Evolutionary conservation across 495 filamentous ascomycete genomes (phyloP).

Genomic region (Cenococcum geophilum): DNA sequence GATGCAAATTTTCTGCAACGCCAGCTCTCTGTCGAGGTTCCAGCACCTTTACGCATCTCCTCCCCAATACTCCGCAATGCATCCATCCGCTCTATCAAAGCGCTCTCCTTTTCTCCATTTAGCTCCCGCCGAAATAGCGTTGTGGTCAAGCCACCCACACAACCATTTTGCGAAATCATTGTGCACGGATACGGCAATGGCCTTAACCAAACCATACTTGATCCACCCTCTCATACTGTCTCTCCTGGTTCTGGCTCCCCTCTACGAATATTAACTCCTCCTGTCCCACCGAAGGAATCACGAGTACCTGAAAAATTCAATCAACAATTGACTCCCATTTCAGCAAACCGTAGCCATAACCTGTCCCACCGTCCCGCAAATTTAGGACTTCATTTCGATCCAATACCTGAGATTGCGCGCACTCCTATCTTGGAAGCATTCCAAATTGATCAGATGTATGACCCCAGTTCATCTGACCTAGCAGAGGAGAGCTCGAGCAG

Average conservation of each 20-base stretch:
- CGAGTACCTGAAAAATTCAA: background rate
- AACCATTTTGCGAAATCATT: slow-evolving; percentile 35
- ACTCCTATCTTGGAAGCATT: slow-evolving; percentile 1
- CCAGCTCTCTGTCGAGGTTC: slow-evolving; percentile 23
- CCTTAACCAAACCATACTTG: slow-evolving; percentile 20
- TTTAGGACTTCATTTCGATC: background rate
- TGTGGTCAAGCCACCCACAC: slow-evolving; percentile 3
- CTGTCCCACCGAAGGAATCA: background rate
- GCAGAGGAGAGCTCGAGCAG: background rate
- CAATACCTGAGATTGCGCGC: background rate
- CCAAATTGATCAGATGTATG: background rate
- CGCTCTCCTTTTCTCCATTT: slow-evolving; percentile 23
- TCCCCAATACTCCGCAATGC: slow-evolving; percentile 14
- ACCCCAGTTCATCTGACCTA: background rate
- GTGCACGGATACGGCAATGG: slow-evolving; percentile 38
- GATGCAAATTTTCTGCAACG: background rate
- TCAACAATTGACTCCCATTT: background rate
- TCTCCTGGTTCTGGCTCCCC: background rate
- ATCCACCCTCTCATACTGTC: slow-evolving; percentile 6
- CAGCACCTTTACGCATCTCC: slow-evolving; percentile 17
- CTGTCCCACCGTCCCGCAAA: background rate
- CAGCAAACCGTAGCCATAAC: background rate
- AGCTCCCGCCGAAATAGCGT: slow-evolving; percentile 29
- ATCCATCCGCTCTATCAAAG: slow-evolving; percentile 22
- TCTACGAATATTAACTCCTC: background rate